Conservation (phyloP, 78 protist genomes). For the Anaeramoeba flamelloides region DNA sequence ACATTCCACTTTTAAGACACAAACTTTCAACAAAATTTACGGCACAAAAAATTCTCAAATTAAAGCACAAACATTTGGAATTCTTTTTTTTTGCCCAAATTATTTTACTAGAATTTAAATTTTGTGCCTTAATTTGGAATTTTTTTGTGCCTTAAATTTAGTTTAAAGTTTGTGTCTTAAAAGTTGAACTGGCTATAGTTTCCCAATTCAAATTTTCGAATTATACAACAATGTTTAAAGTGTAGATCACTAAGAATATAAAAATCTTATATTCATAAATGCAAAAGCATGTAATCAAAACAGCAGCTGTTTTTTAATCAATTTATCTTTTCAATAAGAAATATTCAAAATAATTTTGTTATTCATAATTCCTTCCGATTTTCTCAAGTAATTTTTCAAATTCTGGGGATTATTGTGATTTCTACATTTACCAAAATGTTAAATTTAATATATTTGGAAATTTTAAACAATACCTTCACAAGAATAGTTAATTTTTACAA, state of each 20-base stretch:
- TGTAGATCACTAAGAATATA: not conserved
- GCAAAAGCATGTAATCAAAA: not conserved
- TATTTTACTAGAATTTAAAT: too few relatives aligned
- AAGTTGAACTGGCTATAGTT: not conserved
- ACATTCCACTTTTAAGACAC: too few relatives aligned
- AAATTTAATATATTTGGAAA: not conserved
- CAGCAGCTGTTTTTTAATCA: too few relatives aligned
- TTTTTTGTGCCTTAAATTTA: not conserved
- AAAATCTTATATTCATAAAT: not conserved
- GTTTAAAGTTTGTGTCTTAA: not conserved
- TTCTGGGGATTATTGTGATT: not conserved
- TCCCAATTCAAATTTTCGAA: not conserved
- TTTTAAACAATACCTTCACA: not conserved
- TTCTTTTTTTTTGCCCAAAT: too few relatives aligned
- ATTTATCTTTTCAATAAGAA: not conserved
- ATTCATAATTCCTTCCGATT: not conserved
- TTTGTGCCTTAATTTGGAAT: too few relatives aligned
- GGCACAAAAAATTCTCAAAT: too few relatives aligned
- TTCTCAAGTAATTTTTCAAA: constrained; percentile 1
- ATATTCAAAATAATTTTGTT: not conserved
- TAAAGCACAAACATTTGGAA: too few relatives aligned
- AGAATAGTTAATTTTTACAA: not conserved
- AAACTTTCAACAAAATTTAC: too few relatives aligned
- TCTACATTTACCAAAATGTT: not conserved
- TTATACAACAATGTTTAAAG: not conserved